Percentiles rank a stretch among this genome's conserved stretches.
phyloP scores from a whole-genome alignment of 805 yeast genomes.

The Saturnispora galanensis region DNA sequence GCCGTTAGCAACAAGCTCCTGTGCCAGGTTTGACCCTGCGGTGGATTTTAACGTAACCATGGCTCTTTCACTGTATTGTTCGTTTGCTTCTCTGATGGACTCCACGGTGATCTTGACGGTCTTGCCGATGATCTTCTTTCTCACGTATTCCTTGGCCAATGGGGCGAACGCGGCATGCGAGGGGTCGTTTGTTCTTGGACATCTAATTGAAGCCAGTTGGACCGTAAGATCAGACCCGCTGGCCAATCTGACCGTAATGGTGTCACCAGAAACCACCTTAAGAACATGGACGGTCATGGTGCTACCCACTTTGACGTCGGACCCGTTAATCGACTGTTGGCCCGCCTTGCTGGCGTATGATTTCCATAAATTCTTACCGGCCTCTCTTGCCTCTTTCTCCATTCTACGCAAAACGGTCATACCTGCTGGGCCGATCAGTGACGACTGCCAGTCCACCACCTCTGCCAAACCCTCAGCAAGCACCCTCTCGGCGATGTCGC shows the following conservation, averaged over 20 bases:
- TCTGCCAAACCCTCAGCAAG: conserved; percentile 64
- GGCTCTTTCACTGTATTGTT: conserved; percentile 55
- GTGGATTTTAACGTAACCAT: conserved; percentile 45
- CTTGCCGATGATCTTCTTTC: conserved; percentile 64
- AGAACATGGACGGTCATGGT: conserved; percentile 46
- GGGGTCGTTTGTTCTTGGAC: conserved; percentile 58
- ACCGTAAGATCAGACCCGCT: conserved; percentile 50
- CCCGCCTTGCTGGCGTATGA: conserved; percentile 15
- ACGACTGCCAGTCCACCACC: conserved; percentile 73
- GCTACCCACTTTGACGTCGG: conserved; percentile 35
- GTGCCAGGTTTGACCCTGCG: conserved; percentile 51
- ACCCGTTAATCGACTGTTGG: conserved; percentile 15
- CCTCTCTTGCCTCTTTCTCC: conserved; percentile 50
- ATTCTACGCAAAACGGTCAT: conserved; percentile 56
- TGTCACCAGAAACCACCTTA: conserved; percentile 59
- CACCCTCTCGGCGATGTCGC: conserved; percentile 60
- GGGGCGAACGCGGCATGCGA: conserved; percentile 46
- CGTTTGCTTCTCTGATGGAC: conserved; percentile 51
- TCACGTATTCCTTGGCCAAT: conserved; percentile 64
- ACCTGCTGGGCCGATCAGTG: conserved; percentile 50
- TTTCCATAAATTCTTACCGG: conserved; percentile 52
- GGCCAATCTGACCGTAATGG: conserved; percentile 43
- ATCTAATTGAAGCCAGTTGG: conserved; percentile 67
- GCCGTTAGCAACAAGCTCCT: conserved; percentile 52
- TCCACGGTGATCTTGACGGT: conserved; percentile 52